Evolutionary conservation across 371 early-diverging fungal genomes (phyloP).

Genomic region (Apophysomyces sp.): DNA sequence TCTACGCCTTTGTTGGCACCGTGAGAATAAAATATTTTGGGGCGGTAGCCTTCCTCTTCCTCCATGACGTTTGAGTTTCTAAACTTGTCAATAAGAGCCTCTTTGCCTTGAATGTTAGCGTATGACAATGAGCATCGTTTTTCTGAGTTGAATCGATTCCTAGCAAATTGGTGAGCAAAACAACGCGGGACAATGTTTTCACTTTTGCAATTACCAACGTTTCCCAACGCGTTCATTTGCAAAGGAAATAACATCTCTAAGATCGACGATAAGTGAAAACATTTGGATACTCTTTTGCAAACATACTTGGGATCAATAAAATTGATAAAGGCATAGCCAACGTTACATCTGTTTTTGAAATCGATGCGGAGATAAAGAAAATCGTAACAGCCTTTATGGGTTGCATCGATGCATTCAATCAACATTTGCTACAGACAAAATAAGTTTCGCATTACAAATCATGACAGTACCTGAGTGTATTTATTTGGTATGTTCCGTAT

Average conservation of each 20-base stretch:
- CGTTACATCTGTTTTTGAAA: constrained; percentile 85
- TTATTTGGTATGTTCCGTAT: constrained; percentile 93
- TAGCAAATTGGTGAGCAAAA: constrained; percentile 9
- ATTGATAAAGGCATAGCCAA: constrained; percentile 92
- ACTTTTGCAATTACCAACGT: constrained; percentile 52
- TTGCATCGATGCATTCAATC: constrained; percentile 74
- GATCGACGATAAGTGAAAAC: not conserved
- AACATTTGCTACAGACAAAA: constrained; percentile 63
- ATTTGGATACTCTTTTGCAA: not conserved
- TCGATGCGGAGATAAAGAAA: constrained; percentile 93
- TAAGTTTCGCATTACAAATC: not conserved
- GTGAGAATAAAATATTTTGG: constrained; percentile 69
- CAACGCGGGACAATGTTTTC: not conserved
- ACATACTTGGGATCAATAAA: constrained; percentile 62
- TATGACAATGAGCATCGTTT: constrained; percentile 85
- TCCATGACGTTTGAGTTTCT: constrained; percentile 81
- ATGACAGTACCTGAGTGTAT: constrained; percentile 61
- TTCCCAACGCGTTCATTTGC: constrained; percentile 78
- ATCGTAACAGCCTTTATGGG: constrained; percentile 74
- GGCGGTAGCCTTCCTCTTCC: constrained; percentile 71
- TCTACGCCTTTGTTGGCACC: constrained; percentile 66
- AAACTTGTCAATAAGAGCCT: constrained; percentile 82
- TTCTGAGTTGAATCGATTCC: constrained; percentile 83
- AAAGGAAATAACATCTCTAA: constrained; percentile 68
- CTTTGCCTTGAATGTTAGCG: constrained; percentile 88